Conservation (phyloP, 352 stramenopile species). For the Phytophthora foliorum region DNA sequence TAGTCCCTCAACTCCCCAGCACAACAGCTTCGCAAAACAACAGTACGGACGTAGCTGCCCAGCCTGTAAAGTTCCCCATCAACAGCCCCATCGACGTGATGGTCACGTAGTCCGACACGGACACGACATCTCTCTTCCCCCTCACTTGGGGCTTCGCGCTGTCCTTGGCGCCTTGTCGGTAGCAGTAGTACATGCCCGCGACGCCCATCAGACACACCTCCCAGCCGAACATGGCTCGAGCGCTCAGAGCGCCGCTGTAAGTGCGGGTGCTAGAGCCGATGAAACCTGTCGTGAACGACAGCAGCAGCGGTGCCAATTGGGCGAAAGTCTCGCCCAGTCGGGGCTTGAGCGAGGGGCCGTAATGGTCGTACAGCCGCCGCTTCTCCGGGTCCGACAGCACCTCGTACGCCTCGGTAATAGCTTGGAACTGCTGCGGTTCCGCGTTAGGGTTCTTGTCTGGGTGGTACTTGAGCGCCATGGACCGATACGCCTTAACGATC, state of each 20-base stretch:
- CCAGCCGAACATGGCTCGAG: slow-evolving; percentile 44
- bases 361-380: slow-evolving; percentile 79
- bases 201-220: slow-evolving; percentile 66
- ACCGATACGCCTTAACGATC: slow-evolving; percentile 97
- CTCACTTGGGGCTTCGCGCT: slow-evolving; percentile 20
- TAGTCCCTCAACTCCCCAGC: slow-evolving; percentile 37
- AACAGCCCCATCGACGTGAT: slow-evolving; percentile 71
- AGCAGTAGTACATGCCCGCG: slow-evolving; percentile 74
- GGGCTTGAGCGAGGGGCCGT: slow-evolving; percentile 68
- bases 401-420: slow-evolving; percentile 81
- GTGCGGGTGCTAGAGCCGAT: slow-evolving; percentile 52
- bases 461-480: slow-evolving; percentile 94
- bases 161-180: slow-evolving; percentile 20
- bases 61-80: slow-evolving; percentile 68
- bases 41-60: slow-evolving; percentile 59
- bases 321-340: slow-evolving; percentile 70
- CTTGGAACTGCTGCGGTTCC: slow-evolving; percentile 91
- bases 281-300: slow-evolving; percentile 69
- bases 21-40: slow-evolving; percentile 69
- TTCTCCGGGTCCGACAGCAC: slow-evolving; percentile 83
- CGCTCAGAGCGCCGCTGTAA: slow-evolving; percentile 43
- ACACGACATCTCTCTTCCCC: slow-evolving; percentile 59
- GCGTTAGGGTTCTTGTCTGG: slow-evolving; percentile 96
- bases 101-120: slow-evolving; percentile 75
- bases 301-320: slow-evolving; percentile 70